Evolutionary conservation across 2,329 filamentous ascomycete species (phyloP).

Genomic region (Colletotrichum viniferum): DNA sequence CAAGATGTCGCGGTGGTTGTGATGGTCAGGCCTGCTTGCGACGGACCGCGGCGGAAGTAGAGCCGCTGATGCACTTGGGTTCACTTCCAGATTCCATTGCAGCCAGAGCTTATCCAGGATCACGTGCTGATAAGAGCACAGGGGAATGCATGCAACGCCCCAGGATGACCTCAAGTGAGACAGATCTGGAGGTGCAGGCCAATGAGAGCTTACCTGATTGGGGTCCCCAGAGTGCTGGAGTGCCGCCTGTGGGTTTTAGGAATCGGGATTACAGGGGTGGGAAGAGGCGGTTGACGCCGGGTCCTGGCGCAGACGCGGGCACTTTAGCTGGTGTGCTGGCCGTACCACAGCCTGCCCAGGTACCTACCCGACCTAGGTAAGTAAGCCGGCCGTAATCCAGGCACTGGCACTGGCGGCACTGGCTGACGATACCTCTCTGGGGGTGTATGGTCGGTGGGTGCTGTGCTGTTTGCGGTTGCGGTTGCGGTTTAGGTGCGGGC

Average conservation of each 20-base stretch:
- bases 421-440: not conserved
- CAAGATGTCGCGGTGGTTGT: not conserved
- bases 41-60: not conserved
- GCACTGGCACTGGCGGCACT: not conserved
- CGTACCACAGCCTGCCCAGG: not conserved
- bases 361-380: not conserved
- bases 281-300: not conserved
- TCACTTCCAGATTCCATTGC: not conserved
- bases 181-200: not conserved
- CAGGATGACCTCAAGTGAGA: not conserved
- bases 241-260: not conserved
- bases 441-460: not conserved
- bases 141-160: not conserved
- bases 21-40: not conserved
- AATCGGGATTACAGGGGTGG: not conserved
- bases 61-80: not conserved
- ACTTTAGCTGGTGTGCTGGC: not conserved
- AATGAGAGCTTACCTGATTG: not conserved
- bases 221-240: not conserved
- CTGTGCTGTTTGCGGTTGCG: not conserved
- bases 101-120: not conserved
- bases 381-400: not conserved
- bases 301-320: not conserved
- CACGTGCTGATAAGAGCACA: not conserved
- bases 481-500: not conserved